Evolutionary conservation across 257 asterid species (phyloP).

Genomic region (Solanum piurae): DNA sequence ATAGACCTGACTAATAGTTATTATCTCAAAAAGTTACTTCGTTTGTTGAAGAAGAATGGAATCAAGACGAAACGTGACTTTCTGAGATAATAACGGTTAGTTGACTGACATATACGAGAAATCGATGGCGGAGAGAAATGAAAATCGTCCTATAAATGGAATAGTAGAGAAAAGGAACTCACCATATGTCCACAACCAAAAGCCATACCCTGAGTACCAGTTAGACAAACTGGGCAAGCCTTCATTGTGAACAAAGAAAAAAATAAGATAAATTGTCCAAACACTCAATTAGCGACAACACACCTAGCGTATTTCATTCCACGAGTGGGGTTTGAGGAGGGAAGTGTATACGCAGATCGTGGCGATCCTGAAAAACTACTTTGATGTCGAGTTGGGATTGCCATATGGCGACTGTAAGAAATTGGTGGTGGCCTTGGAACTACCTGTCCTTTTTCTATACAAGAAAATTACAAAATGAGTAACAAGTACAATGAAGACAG

Average conservation of each 20-base stretch:
- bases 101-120: background rate
- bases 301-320: background rate
- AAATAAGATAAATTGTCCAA: background rate
- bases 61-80: background rate
- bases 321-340: background rate
- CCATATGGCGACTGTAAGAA: slow-evolving; percentile 19
- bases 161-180: slow-evolving; percentile 3
- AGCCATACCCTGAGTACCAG: slow-evolving; percentile 48
- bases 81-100: background rate
- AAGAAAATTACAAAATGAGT: slow-evolving; percentile 17
- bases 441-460: slow-evolving; percentile 40
- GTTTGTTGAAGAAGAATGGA: background rate
- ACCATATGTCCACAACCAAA: slow-evolving; percentile 81
- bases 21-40: background rate
- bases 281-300: background rate
- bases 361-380: slow-evolving; percentile 18
- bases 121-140: background rate
- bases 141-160: background rate
- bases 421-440: slow-evolving; percentile 57
- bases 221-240: slow-evolving; percentile 67
- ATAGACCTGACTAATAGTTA: background rate
- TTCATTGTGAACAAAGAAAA: slow-evolving; percentile 3
- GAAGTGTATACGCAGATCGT: too few relatives aligned
- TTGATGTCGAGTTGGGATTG: slow-evolving; percentile 15
- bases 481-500: background rate